phyloP scores from a whole-genome alignment of 306 rosid species.

The Medicago lupulina region DNA sequence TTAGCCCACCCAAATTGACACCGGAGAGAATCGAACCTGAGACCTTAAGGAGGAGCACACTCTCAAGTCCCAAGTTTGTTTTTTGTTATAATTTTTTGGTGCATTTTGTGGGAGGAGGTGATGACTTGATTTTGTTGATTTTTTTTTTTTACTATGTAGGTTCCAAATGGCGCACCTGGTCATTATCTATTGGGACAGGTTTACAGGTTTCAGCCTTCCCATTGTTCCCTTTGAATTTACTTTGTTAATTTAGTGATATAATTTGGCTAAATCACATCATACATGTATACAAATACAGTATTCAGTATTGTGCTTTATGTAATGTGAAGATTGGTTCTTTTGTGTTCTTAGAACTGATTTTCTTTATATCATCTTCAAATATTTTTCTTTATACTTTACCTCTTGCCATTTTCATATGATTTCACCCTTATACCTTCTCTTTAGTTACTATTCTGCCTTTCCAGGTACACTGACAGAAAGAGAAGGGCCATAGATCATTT shows the following conservation, averaged over 20 bases:
- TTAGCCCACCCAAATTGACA: too few species aligned
- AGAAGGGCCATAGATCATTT: slow-evolving; percentile 51
- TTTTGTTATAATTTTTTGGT: slow-evolving; percentile 30
- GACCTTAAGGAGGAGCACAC: too few species aligned
- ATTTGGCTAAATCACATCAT: slow-evolving; percentile 22
- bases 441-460: slow-evolving; percentile 36
- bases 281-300: slow-evolving; percentile 8
- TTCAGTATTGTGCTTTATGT: slow-evolving; percentile 34
- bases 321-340: slow-evolving; percentile 12
- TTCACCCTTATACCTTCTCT: slow-evolving; percentile 10
- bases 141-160: slow-evolving; percentile 56
- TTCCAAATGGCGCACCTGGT: slow-evolving; percentile 98
- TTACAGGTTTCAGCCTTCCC: slow-evolving; percentile 70
- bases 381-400: slow-evolving; percentile 16
- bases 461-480: slow-evolving; percentile 57
- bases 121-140: slow-evolving; percentile 40
- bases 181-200: slow-evolving; percentile 93
- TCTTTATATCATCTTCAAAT: slow-evolving; percentile 19
- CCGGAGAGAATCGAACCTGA: too few species aligned
- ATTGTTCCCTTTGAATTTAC: slow-evolving; percentile 9
- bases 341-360: slow-evolving; percentile 12
- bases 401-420: slow-evolving; percentile 7
- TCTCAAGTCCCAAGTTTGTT: too few species aligned
- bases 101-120: slow-evolving; percentile 36
- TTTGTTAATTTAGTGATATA: slow-evolving; percentile 8